phyloP scores from a whole-genome alignment of 331 rosid species.

The Quercus lobata region DNA sequence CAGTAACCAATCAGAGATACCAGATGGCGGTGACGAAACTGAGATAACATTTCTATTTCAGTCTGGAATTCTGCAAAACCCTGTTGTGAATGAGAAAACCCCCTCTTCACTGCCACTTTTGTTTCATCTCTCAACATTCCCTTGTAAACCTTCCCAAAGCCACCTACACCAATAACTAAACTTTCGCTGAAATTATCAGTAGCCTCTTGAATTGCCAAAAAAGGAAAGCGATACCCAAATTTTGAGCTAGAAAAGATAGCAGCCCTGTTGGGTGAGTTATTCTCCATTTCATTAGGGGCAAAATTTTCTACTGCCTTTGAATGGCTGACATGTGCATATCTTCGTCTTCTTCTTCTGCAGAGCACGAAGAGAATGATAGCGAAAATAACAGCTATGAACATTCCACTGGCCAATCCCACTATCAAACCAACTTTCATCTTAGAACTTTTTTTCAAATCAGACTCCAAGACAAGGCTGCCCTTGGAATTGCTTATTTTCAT shows the following conservation, averaged over 20 bases:
- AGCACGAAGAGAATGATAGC: constrained; percentile 26
- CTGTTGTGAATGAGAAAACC: constrained; percentile 41
- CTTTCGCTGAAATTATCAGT: constrained; percentile 59
- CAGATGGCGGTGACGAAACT: constrained; percentile 71
- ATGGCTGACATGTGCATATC: constrained; percentile 19
- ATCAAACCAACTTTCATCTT: constrained; percentile 36
- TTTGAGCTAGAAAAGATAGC: constrained; percentile 36
- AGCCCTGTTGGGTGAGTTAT: not conserved
- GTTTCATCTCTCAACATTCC: constrained; percentile 54
- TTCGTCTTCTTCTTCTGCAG: constrained; percentile 48
- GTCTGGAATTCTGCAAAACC: constrained; percentile 62
- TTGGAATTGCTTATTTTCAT: constrained; percentile 55
- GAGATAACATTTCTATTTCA: constrained; percentile 72
- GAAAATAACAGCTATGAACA: constrained; percentile 23
- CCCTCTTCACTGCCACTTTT: constrained; percentile 71
- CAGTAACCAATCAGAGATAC: constrained; percentile 71
- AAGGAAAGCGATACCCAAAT: constrained; percentile 48
- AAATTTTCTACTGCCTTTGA: constrained; percentile 26
- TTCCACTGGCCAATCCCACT: constrained; percentile 40
- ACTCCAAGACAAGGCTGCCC: constrained; percentile 31
- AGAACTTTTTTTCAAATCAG: constrained; percentile 10
- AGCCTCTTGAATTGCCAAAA: constrained; percentile 44
- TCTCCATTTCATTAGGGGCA: constrained; percentile 18
- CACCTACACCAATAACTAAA: constrained; percentile 58
- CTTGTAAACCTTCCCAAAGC: constrained; percentile 69